Evolutionary conservation across 495 filamentous ascomycete genomes (phyloP).

Genomic region (Penicillium taxi): DNA sequence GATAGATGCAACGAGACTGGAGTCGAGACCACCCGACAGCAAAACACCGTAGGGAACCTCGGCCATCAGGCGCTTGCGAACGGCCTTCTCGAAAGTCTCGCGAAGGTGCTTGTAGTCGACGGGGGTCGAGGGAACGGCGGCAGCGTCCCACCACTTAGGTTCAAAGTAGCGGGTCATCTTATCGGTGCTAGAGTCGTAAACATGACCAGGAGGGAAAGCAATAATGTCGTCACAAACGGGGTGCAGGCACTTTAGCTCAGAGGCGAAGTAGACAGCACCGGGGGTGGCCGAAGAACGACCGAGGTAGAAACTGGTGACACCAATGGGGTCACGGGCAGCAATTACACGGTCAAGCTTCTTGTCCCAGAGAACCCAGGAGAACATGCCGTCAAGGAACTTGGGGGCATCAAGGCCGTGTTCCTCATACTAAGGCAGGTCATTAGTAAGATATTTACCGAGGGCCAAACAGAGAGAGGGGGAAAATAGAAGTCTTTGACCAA

Average conservation of each 20-base stretch:
- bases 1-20: slow-evolving; percentile 88
- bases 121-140: slow-evolving; percentile 65
- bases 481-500: too few relatives aligned
- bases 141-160: slow-evolving; percentile 86
- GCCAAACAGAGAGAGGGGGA: too few relatives aligned
- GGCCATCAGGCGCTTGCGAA: slow-evolving; percentile 95
- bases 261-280: slow-evolving; percentile 86
- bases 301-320: slow-evolving; percentile 95
- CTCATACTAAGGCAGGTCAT: slow-evolving; percentile 59
- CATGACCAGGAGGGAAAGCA: slow-evolving; percentile 86
- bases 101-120: slow-evolving; percentile 76
- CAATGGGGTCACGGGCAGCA: slow-evolving; percentile 92
- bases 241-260: slow-evolving; percentile 88
- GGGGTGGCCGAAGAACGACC: slow-evolving; percentile 79
- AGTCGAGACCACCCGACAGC: slow-evolving; percentile 91
- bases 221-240: slow-evolving; percentile 93
- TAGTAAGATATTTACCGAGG: background rate
- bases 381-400: slow-evolving; percentile 97
- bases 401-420: slow-evolving; percentile 89
- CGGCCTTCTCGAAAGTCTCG: slow-evolving; percentile 76
- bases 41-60: slow-evolving; percentile 97
- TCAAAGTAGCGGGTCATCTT: slow-evolving; percentile 78
- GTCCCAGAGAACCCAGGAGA: slow-evolving; percentile 97
- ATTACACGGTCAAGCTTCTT: slow-evolving; percentile 83
- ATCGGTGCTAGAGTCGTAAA: slow-evolving; percentile 88